Evolutionary conservation across 257 asterid species (phyloP), one percentile per base, ranked within the genome.

Genomic region (Scutellaria barbata): DNA sequence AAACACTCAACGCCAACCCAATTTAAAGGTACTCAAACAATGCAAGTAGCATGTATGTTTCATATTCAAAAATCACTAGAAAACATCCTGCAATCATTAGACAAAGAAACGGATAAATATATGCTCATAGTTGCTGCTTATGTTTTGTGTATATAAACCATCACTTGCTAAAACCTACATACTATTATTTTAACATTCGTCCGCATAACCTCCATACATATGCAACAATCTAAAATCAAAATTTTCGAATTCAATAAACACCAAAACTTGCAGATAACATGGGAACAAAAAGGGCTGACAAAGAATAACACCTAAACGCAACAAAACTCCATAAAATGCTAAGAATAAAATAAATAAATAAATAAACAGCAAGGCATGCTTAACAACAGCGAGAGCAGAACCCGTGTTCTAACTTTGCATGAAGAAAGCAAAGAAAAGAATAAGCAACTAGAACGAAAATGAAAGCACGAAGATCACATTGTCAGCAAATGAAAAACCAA

Each of bases 381-480:
- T 54, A 63, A 39, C 51, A 50, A 54, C 68, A 76, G 66, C 65
- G 43, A 53, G 11, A 64, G 55, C 65, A 60, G 51, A 55, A 47
- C 40, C 7, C 25, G 3, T 10, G 14, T 40, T 8, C 66, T 22
- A 45, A 69, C n/a, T 57, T 55, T 35, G 43, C 46, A 42, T 10
- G 22, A 16, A 16, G 33, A 61, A 35, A 16, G 10, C 30, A 65
- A 37, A 48, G 18, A 79, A 69, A 63, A 13, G 43, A 30, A 18
- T 16, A 16, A 70, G 7, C 63, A 73, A 51, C 45, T 55, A 48
- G 45, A 52, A 40, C 55, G 12, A 47, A 51, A 54, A 37, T 33
- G 17, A 37, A 71, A 37, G 43, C 9, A 54, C 33, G 54, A 71
- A 72, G 9, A 46, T 25, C 50, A 50, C 69, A 63, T 18, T 60